These are phyloP conservation scores for Leishmania amazonensis DNA, from an alignment of 208 protist species.

Conservation along the genomic window DNA sequence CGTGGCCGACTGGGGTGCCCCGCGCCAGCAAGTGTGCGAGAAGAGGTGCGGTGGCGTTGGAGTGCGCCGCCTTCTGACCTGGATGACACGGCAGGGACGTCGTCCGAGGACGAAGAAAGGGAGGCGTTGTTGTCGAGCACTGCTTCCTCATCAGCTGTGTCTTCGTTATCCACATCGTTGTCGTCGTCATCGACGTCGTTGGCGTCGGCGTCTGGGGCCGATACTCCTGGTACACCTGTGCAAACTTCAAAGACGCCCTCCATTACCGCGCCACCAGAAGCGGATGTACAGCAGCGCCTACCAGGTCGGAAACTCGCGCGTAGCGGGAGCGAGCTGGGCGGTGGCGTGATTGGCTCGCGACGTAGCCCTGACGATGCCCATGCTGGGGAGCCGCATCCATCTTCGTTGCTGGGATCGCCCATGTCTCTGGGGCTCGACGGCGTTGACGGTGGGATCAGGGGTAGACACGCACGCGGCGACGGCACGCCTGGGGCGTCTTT, in stretches of 20 bases:
- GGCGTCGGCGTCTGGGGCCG: not conserved
- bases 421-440: not conserved
- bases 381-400: not conserved
- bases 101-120: conserved; percentile 10
- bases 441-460: not conserved
- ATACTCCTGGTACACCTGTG: conserved; percentile 11
- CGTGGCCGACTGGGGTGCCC: conserved; percentile 25
- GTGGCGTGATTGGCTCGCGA: not conserved
- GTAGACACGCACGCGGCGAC: not conserved
- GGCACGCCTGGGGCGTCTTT: not conserved
- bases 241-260: not conserved
- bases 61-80: conserved; percentile 40
- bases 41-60: conserved; percentile 51
- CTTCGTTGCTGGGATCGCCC: not conserved
- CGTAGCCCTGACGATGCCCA: not conserved
- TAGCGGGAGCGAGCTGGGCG: not conserved
- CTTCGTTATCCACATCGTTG: conserved; percentile 3
- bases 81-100: not conserved
- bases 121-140: not conserved
- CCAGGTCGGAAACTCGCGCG: not conserved
- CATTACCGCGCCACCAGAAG: not conserved
- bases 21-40: conserved; percentile 14
- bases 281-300: not conserved
- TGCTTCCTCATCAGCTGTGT: not conserved
- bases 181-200: not conserved